These are phyloP conservation scores for Musa troglodytarum DNA, from an alignment of 176 grass and related monocot species.

Conservation along the genomic window DNA sequence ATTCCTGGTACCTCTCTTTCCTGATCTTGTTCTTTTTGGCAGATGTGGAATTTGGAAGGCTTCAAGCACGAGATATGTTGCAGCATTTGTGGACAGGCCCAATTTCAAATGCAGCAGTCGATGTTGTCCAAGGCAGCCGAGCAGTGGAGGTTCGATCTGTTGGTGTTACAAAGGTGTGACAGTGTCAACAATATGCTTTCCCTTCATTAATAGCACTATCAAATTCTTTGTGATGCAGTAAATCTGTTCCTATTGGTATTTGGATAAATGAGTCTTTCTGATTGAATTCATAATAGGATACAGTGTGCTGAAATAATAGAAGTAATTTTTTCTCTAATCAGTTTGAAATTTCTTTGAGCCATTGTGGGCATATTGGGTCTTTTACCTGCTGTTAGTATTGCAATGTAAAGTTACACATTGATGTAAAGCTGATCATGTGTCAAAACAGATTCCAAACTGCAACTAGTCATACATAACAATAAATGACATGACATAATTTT, in stretches of 20 bases:
- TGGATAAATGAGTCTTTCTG: too few species aligned
- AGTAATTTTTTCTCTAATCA: background rate
- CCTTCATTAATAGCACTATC: too few species aligned
- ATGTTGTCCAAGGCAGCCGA: slow-evolving; percentile 98
- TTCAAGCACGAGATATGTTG: slow-evolving; percentile 99
- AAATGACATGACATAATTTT: too few species aligned
- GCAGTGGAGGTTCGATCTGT: slow-evolving; percentile 97
- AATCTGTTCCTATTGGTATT: background rate
- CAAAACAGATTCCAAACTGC: too few species aligned
- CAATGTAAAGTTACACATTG: too few species aligned
- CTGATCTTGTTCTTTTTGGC: background rate
- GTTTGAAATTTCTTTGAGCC: slow-evolving; percentile 9
- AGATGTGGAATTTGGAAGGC: slow-evolving; percentile 98
- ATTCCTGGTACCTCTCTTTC: background rate
- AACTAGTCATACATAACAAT: too few species aligned
- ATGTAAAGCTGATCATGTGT: too few species aligned
- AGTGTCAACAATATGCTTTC: background rate
- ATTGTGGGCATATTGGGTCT: background rate
- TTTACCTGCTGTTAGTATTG: too few species aligned
- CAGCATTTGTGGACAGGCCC: slow-evolving; percentile 97
- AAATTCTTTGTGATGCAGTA: background rate
- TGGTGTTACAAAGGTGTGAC: slow-evolving; percentile 81
- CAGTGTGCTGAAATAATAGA: background rate
- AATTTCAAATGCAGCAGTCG: slow-evolving; percentile 94
- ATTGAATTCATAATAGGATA: too few species aligned